Evolutionary conservation across 2,329 filamentous ascomycete species (phyloP).

Genomic region (Penicillium sp.): DNA sequence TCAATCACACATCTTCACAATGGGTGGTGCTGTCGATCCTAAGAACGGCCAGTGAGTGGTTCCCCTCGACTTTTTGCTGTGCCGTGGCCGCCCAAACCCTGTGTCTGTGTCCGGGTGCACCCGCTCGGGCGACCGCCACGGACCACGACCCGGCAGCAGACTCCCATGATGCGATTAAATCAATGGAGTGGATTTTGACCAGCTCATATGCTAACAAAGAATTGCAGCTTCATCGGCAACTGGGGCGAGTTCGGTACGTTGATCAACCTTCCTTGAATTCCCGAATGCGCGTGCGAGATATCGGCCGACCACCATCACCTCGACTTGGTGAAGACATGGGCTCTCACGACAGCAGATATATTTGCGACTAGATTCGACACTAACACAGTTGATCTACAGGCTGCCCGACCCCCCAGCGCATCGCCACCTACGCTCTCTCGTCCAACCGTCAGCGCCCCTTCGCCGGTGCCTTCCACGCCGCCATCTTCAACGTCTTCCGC

Average conservation of each 20-base stretch:
- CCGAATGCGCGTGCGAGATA: slow-evolving; percentile 11
- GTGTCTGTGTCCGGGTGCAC: slow-evolving; percentile 18
- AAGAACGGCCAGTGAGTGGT: slow-evolving; percentile 46
- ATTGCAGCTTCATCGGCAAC: slow-evolving; percentile 65
- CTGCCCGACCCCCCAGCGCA: slow-evolving; percentile 52
- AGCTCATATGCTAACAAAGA: slow-evolving; percentile 23
- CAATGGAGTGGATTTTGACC: background rate
- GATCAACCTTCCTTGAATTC: slow-evolving; percentile 14
- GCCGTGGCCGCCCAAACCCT: background rate
- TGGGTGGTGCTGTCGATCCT: slow-evolving; percentile 40
- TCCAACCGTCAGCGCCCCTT: slow-evolving; percentile 87
- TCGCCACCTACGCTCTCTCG: slow-evolving; percentile 71
- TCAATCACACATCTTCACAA: slow-evolving; percentile 28
- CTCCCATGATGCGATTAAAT: background rate
- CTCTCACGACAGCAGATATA: background rate
- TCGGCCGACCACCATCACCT: background rate
- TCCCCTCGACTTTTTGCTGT: background rate
- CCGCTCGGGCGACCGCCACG: slow-evolving; percentile 11
- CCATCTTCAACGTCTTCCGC: slow-evolving; percentile 94
- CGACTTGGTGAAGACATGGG: background rate
- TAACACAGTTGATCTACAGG: slow-evolving; percentile 16
- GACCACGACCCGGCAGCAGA: background rate
- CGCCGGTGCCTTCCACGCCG: slow-evolving; percentile 72
- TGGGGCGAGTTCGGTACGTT: slow-evolving; percentile 75
- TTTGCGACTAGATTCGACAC: background rate